A percentile compares a stretch with the other conserved stretches of the same genome.
Evolutionary conservation across 306 rosid species (phyloP).

Genomic region (Arachis hypogaea): DNA sequence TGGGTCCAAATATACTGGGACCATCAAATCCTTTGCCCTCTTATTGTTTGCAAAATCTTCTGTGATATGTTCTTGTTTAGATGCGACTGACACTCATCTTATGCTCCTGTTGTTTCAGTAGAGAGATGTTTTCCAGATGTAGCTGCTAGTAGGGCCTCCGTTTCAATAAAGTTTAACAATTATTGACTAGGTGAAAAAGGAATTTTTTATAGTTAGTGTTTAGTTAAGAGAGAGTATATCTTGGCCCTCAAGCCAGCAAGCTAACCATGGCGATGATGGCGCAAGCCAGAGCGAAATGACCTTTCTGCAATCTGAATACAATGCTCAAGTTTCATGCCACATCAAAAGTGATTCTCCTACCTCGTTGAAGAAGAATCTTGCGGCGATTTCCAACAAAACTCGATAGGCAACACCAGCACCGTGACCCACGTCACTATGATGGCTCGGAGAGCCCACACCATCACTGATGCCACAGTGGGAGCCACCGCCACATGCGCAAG

Average conservation of each 20-base stretch:
- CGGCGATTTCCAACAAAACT: conserved; percentile 64
- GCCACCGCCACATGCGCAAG: conserved; percentile 15
- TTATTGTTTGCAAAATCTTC: too few species aligned
- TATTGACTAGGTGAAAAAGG: too few species aligned
- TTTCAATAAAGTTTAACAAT: too few species aligned
- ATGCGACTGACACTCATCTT: too few species aligned
- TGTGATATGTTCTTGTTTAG: too few species aligned
- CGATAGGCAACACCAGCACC: conserved; percentile 55
- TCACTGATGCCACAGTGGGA: conserved; percentile 1
- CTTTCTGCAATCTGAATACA: conserved; percentile 49
- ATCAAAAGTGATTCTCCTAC: conserved; percentile 57
- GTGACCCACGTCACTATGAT: conserved; percentile 69
- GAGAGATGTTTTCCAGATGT: too few species aligned
- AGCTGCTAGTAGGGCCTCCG: too few species aligned
- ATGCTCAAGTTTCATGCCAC: conserved; percentile 52
- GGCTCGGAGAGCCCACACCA: conserved; percentile 51
- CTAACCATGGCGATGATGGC: conserved; percentile 51
- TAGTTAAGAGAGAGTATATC: too few species aligned
- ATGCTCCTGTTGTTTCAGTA: too few species aligned
- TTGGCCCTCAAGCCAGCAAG: conserved; percentile 40
- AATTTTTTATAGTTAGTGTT: too few species aligned
- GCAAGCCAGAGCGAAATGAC: conserved; percentile 53
- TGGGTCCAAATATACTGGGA: too few species aligned
- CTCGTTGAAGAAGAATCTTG: conserved; percentile 52
- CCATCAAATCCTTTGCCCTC: too few species aligned